Evolutionary conservation across 1,284 basidiomycete genomes (phyloP), one percentile per base, ranked within the genome.

Genomic region (Apiotrichum sp.): DNA sequence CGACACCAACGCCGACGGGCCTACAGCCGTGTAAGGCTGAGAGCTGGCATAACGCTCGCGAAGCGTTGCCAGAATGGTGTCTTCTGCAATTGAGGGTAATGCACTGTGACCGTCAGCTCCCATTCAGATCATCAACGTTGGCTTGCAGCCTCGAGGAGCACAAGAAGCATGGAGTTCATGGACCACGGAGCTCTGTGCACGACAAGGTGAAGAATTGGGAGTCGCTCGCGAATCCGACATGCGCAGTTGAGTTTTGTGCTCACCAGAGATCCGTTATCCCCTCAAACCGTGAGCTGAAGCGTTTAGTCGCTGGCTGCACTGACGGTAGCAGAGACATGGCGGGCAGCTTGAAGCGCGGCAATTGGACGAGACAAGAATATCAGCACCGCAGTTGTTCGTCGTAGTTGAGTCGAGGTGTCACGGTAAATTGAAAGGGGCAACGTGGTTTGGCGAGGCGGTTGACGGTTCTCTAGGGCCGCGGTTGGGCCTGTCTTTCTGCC

Each of bases 11-110:
- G 80, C 80, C 41, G 83, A 84, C 14, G 85, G 79, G 29, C 88
- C 87, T 55, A 92, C 74, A 61, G 72, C 79, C 33, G 89, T 91
- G 78, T 93, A 93, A 62, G 90, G 86, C 61, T 79, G 83, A 77
- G 91, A 87, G 1, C 83, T 79, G 79, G 90, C 84, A 76, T 92
- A 93, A 41, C 89, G 82, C 77, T 93, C 89, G 38, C 89, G 85
- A 50, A 93, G 81, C 60, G 86, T 88, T 61, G 87, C 83, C 3
- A 76, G 63, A 50, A 75, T 64, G 4, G 72, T 75, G 55, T 76
- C 73, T 57, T 75, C 73, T 10, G 72, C 73, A 46, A 75, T 67
- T n/a, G 71, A 65, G 6, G 72, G 65, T 13, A 70, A 60, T 6
- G 65, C 41, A 39, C 70, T 72, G 29, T 7, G 42, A 33, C 22